These are phyloP conservation scores for Cyphellophora attinorum DNA, from an alignment of 2,329 filamentous ascomycete species.

Conservation along the genomic window DNA sequence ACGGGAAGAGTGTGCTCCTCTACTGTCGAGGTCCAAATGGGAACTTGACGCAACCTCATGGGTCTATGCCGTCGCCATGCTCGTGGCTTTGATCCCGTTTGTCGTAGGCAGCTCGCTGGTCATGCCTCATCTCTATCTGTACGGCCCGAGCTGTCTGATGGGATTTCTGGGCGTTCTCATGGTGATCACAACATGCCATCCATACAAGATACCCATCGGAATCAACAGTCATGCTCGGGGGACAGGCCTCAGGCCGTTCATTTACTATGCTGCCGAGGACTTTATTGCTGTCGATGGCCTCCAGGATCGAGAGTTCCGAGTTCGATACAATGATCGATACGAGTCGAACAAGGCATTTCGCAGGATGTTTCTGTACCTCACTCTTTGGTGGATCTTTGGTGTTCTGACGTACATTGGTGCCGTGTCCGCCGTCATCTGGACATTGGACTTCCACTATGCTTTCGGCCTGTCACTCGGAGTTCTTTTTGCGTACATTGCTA, in stretches of 20 bases:
- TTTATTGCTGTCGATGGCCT: conserved; percentile 12
- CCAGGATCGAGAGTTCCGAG: conserved; percentile 10
- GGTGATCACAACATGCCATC: conserved; percentile 8
- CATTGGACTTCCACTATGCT: conserved; percentile 9
- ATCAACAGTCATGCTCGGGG: conserved; percentile 11
- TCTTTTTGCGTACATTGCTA: conserved; percentile 9
- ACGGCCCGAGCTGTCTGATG: conserved; percentile 10
- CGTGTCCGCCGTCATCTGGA: conserved; percentile 11
- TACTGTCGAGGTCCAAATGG: no score
- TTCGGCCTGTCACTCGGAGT: conserved; percentile 9
- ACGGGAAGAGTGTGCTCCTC: no score
- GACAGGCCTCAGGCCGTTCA: conserved; percentile 9
- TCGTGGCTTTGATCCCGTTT: no score
- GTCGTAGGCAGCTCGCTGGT: no score
- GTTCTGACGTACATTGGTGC: conserved; percentile 8
- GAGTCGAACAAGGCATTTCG: conserved; percentile 9
- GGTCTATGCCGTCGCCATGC: no score
- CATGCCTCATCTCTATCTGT: no score
- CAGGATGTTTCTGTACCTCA: conserved; percentile 7
- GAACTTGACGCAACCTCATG: no score
- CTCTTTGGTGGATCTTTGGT: conserved; percentile 8
- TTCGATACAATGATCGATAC: conserved; percentile 11
- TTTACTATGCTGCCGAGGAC: conserved; percentile 12
- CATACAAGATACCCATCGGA: conserved; percentile 11
- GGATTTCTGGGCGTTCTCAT: conserved; percentile 10